Conservation (phyloP, 208 protist genomes). For the Novymonas esmeraldas region DNA sequence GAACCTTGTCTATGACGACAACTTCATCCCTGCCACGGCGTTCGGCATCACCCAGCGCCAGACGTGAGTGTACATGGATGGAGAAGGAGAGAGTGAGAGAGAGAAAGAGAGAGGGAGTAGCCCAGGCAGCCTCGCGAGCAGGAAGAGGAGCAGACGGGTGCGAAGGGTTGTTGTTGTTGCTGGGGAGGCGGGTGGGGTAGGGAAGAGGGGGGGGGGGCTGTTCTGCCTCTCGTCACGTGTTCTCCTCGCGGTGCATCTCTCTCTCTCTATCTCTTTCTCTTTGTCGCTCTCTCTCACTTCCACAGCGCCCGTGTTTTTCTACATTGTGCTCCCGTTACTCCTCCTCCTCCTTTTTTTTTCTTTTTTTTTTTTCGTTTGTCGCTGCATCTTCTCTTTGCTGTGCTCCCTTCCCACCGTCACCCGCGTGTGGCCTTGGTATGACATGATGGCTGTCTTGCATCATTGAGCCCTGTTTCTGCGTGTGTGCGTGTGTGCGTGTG, state of each 20-base stretch:
- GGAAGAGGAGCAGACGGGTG: too few relatives aligned
- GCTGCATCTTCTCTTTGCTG: conserved; percentile 6
- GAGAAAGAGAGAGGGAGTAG: too few relatives aligned
- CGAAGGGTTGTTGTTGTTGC: too few relatives aligned
- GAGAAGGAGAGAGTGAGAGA: not conserved
- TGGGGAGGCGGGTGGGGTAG: too few relatives aligned
- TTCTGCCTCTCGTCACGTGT: too few relatives aligned
- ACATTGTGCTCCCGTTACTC: too few relatives aligned
- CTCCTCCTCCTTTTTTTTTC: conserved; percentile 2
- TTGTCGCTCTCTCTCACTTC: too few relatives aligned
- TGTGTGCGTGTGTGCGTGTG: not conserved
- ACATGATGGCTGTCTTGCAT: not conserved
- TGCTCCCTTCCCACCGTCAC: not conserved
- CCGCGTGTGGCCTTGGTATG: not conserved
- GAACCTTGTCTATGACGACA: conserved; percentile 86
- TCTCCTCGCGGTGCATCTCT: too few relatives aligned
- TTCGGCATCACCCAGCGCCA: conserved; percentile 73
- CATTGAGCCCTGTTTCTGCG: not conserved
- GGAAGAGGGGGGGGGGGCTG: not conserved
- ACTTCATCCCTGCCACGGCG: conserved; percentile 79
- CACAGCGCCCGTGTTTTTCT: too few relatives aligned
- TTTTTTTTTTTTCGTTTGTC: conserved; percentile 6
- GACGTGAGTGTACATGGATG: not conserved
- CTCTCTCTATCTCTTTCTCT: not conserved
- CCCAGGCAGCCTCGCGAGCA: too few relatives aligned